Conservation (phyloP, 1,284 basidiomycete genomes). For the Puccinia triticina region DNA sequence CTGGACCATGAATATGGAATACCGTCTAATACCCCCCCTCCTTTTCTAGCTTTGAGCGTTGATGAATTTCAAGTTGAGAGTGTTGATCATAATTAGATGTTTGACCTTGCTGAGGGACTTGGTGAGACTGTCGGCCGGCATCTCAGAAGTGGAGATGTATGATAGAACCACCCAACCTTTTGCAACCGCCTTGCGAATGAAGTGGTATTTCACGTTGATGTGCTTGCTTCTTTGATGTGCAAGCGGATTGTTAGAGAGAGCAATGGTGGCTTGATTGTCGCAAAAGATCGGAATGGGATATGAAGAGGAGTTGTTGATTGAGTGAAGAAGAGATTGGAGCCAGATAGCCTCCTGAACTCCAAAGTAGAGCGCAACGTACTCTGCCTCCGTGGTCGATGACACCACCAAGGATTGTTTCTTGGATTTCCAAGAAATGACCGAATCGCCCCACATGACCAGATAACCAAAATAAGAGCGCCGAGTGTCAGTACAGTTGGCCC, state of each 20-base stretch:
- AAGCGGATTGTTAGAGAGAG: background rate
- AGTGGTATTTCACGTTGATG: background rate
- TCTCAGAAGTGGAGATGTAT: background rate
- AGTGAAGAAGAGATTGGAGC: background rate
- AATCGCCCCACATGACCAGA: background rate
- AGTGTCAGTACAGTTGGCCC: background rate
- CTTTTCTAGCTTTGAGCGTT: no score
- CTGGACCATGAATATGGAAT: no score
- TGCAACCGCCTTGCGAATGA: background rate
- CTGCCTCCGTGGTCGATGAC: slow-evolving; percentile 11
- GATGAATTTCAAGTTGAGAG: no score
- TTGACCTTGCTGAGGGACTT: background rate
- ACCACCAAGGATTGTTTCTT: background rate
- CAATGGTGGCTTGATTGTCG: slow-evolving; percentile 10
- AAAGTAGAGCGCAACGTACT: background rate
- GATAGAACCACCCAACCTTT: background rate
- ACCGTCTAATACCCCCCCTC: no score
- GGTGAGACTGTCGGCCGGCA: background rate
- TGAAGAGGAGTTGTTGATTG: background rate
- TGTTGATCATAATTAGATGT: background rate
- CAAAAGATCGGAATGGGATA: background rate
- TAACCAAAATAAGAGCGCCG: slow-evolving; percentile 2
- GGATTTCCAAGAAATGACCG: slow-evolving; percentile 13
- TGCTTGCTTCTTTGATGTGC: background rate
- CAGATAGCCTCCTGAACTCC: slow-evolving; percentile 19